Evolutionary conservation across 1,139 yeast species (phyloP).

Genomic region (Yamadazyma friedrichii): DNA sequence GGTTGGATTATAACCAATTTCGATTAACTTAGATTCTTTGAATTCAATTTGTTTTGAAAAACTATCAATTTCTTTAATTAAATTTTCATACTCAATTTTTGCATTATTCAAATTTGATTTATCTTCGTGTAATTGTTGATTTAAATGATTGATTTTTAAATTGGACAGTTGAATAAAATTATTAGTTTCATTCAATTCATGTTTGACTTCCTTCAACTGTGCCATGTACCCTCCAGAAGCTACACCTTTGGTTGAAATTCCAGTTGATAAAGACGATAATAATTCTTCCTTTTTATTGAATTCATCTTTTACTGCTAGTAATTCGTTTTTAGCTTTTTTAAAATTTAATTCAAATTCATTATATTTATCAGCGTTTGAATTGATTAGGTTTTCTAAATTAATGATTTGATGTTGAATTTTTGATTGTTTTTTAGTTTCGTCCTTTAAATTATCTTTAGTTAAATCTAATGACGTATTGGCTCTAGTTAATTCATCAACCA

Average conservation of each 20-base stretch:
- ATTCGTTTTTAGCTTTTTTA: conserved; percentile 39
- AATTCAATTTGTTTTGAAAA: conserved; percentile 38
- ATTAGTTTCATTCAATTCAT: conserved; percentile 51
- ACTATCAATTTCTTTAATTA: conserved; percentile 42
- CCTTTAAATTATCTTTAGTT: conserved; percentile 50
- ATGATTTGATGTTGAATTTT: conserved; percentile 16
- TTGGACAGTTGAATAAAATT: conserved; percentile 61
- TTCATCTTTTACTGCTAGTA: conserved; percentile 47
- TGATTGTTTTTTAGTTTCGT: conserved; percentile 34
- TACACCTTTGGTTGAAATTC: conserved; percentile 80
- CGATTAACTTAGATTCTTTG: conserved; percentile 45
- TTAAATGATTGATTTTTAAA: conserved; percentile 58
- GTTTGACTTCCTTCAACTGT: conserved; percentile 68
- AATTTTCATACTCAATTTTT: conserved; percentile 45
- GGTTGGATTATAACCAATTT: conserved; percentile 60
- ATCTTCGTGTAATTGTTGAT: conserved; percentile 52
- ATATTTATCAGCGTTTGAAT: conserved; percentile 27
- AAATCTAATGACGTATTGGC: conserved; percentile 63
- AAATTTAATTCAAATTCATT: conserved; percentile 35
- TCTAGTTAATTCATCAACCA: conserved; percentile 68
- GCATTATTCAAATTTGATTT: conserved; percentile 57
- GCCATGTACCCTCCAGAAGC: conserved; percentile 77
- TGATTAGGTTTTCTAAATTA: conserved; percentile 24
- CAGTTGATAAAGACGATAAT: conserved; percentile 81
- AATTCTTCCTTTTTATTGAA: conserved; percentile 72